A percentile compares a stretch with the other conserved stretches of the same genome.
phyloP scores from a whole-genome alignment of 805 yeast genomes.

The Cyberlindnera nakhonratchasimensis region DNA sequence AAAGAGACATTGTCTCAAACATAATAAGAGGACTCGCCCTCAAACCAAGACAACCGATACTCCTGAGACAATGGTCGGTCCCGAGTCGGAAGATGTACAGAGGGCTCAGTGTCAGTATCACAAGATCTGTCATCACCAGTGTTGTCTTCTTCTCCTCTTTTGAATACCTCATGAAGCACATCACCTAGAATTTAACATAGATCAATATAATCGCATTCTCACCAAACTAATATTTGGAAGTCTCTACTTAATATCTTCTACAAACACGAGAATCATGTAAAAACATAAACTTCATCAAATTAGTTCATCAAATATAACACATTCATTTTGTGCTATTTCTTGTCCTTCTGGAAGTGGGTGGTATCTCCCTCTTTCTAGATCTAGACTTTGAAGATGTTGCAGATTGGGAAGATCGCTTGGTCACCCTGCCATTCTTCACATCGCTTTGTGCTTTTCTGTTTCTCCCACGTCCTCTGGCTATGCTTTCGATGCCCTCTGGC shows the following conservation, averaged over 20 bases:
- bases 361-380: conserved; percentile 1
- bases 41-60: conserved; percentile 36
- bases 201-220: no score
- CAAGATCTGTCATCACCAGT: conserved; percentile 69
- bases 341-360: background rate
- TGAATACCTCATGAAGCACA: conserved; percentile 61
- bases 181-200: conserved; percentile 32
- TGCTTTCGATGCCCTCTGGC: background rate
- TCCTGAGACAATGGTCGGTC: conserved; percentile 32
- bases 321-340: conserved; percentile 18
- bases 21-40: conserved; percentile 53
- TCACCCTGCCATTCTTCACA: conserved; percentile 7
- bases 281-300: no score
- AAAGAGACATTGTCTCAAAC: conserved; percentile 67
- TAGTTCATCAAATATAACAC: background rate
- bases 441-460: conserved; percentile 2
- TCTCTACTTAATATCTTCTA: background rate
- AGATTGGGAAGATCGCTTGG: conserved; percentile 1
- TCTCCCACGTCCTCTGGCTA: background rate
- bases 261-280: no score
- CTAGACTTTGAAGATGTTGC: background rate
- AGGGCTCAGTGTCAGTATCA: conserved; percentile 72
- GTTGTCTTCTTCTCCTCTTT: conserved; percentile 71
- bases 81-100: conserved; percentile 58
- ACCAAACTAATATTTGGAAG: no score